phyloP scores from a whole-genome alignment of 2,329 filamentous ascomycete genomes.

The Alternaria postmessia region DNA sequence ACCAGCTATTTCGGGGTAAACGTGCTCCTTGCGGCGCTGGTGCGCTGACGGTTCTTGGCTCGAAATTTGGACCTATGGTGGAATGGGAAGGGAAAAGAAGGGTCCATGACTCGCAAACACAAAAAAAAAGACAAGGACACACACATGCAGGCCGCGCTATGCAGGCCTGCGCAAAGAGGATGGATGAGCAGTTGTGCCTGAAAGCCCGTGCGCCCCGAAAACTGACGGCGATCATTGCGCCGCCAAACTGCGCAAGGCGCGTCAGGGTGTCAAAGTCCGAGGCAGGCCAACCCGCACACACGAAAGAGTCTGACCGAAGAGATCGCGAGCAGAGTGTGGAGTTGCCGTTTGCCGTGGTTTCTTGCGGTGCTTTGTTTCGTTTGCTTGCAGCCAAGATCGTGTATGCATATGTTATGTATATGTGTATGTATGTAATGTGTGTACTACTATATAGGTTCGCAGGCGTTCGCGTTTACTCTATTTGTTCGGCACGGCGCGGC shows the following conservation, averaged over 20 bases:
- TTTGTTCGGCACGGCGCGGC: not conserved
- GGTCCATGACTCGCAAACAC: slow-evolving; percentile 14
- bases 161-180: too few species aligned
- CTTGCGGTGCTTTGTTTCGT: not conserved
- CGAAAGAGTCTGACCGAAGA: not conserved
- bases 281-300: too few species aligned
- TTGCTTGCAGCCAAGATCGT: not conserved
- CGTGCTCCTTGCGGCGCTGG: slow-evolving; percentile 51
- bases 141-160: not conserved
- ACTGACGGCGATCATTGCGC: not conserved
- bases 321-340: not conserved
- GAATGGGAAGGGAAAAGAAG: not conserved
- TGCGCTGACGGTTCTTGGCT: slow-evolving; percentile 32
- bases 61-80: too few species aligned
- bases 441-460: slow-evolving; percentile 1
- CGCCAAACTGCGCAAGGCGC: not conserved
- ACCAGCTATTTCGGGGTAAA: slow-evolving; percentile 53
- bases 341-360: not conserved
- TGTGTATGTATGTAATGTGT: not conserved
- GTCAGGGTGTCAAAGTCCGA: not conserved
- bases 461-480: not conserved
- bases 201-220: not conserved
- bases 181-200: too few species aligned
- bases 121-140: not conserved
- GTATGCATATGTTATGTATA: not conserved